Evolutionary conservation across 2,329 filamentous ascomycete species (phyloP).

Genomic region (Pseudogymnoascus sp.): DNA sequence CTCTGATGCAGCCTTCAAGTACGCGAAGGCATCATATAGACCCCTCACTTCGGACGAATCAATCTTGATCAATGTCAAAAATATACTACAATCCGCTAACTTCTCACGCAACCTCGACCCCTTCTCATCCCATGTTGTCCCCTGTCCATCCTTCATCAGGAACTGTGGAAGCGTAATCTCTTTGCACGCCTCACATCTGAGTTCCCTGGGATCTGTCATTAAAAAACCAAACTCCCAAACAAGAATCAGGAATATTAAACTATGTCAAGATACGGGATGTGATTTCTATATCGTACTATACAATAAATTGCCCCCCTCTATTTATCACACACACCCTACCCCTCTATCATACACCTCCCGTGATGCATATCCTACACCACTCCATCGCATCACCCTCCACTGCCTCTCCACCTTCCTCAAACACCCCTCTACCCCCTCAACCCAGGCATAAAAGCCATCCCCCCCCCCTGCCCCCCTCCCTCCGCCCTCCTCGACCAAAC

Average conservation of each 20-base stretch:
- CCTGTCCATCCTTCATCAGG: no score
- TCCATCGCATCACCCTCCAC: no score
- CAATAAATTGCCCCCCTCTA: background rate
- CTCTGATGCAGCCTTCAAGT: no score
- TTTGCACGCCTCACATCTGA: background rate
- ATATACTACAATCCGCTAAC: no score
- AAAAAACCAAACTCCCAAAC: background rate
- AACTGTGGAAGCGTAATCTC: no score
- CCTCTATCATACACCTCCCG: background rate
- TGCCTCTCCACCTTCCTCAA: no score
- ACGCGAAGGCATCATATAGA: no score
- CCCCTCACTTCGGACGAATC: no score
- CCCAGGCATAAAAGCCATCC: background rate
- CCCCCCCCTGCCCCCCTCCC: slow-evolving; percentile 16
- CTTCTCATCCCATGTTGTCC: no score
- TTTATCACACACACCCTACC: background rate
- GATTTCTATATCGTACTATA: background rate
- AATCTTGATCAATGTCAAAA: no score
- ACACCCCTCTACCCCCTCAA: background rate
- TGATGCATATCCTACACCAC: background rate
- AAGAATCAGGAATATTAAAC: background rate
- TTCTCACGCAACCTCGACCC: no score
- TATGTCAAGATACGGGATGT: background rate
- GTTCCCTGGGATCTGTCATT: background rate
- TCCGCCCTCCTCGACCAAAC: slow-evolving; percentile 50